These are phyloP conservation scores for Xanthoconium stramineum DNA, from an alignment of 768 basidiomycete genomes.

Conservation along the genomic window DNA sequence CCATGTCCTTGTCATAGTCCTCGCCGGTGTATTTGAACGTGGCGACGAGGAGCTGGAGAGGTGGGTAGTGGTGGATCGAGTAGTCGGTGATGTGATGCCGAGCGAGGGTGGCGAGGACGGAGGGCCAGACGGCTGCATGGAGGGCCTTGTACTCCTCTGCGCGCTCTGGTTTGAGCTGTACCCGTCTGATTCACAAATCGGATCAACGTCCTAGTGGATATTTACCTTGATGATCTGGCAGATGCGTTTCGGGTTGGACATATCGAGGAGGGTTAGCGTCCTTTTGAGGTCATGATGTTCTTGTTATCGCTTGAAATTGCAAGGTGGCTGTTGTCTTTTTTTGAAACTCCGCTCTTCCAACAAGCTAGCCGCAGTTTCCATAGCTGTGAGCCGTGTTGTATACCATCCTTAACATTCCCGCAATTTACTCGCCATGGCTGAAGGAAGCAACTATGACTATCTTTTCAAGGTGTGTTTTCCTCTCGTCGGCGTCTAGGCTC, in stretches of 20 bases:
- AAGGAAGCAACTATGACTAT: constrained; percentile 96
- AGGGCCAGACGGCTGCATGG: constrained; percentile 66
- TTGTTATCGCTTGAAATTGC: neutral
- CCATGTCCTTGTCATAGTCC: constrained; percentile 68
- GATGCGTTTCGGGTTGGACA: constrained; percentile 45
- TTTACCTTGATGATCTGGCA: constrained; percentile 71
- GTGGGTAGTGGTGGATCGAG: constrained; percentile 68
- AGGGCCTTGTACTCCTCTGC: constrained; percentile 53
- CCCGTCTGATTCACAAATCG: neutral
- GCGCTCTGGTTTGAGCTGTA: constrained; percentile 55
- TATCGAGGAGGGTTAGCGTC: too few species aligned
- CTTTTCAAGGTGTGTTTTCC: constrained; percentile 81
- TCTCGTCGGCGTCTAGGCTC: neutral
- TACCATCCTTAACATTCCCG: neutral
- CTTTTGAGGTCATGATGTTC: too few species aligned
- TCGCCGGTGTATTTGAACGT: constrained; percentile 71
- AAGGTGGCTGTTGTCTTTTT: neutral
- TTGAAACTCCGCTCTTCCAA: constrained; percentile 32
- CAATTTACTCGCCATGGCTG: constrained; percentile 56
- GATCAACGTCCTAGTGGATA: neutral
- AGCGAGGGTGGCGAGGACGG: constrained; percentile 60
- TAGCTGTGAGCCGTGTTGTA: neutral
- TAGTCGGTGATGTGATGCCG: constrained; percentile 70
- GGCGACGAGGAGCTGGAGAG: constrained; percentile 67
- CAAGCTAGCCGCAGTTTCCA: neutral